Evolutionary conservation across 225 moss, liverwort and hornwort genomes (phyloP), one percentile per base, ranked within the genome.

Genomic region (Antitrichia curtipendula): DNA sequence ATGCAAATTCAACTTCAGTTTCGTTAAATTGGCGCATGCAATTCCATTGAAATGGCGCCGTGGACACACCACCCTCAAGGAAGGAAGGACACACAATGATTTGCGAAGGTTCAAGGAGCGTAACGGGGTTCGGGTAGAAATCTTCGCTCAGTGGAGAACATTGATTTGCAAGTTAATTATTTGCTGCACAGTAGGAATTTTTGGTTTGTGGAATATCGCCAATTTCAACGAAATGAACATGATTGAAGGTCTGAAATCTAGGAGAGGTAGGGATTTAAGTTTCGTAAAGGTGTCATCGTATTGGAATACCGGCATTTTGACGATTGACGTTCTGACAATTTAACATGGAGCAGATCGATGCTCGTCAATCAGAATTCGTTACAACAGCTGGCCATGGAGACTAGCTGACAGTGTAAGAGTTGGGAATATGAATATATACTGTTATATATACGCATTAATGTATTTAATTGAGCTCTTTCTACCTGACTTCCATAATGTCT

Each of bases 401-500:
- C n/a, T 21, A 52, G 22, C 22, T 75, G 52, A 49, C 32, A 74
- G 8, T 22, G 23, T 4, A 53, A 76, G 36, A 75, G 50, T 75
- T 50, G 21, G 8, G 8, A 54, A 24, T 45, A 24, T 76, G 15
- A 54, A 32, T 15, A 23, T 53, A 23, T 23, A 23, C 9, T 36
- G 23, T 76, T 36, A 53, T 5, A 12, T 36, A 52, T 8, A 12
- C 8, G 40, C 58, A 78, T 12, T 12, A 16, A 57, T 70, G 60
- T 21, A 10, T 47, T 20, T 9, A 43, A 28, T 12, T 7, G 47
- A 24, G 38, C 24, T 32, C 23, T 15, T 49, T 24, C 60, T 71
- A 94, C 94, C 94, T 90, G 88, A 92, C 92, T 87, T 94, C 94
- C 94, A 92, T 94, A 18, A 86, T 89, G 84, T 94, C 94, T 34